Evolutionary conservation across 495 filamentous ascomycete genomes (phyloP), one percentile per base, ranked within the genome.

Genomic region (Chaetomium tenue): DNA sequence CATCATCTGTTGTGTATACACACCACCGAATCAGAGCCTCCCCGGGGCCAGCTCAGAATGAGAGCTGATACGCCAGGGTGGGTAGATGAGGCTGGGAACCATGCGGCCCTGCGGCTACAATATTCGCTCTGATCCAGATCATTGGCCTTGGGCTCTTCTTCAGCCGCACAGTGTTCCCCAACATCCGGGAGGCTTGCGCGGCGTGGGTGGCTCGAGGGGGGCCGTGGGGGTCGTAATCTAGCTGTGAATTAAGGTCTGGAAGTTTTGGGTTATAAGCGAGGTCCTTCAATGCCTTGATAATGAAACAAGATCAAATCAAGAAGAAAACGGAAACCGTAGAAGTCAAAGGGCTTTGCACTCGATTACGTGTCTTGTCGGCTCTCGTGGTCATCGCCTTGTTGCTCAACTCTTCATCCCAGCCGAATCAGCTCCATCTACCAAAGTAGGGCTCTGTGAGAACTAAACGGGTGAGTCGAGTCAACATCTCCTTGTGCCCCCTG

Each of bases 11-110:
- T 23, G 62, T 64, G 54, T 51, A 64, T 50, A 39, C 46, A 42
- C 8, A 9, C 20, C 33, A 18, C 44, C 55, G 62, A 59, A 64
- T 64, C 62, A 64, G n/a, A 58, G 26, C n/a, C 16, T 2, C n/a
- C 16, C 20, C 9, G 18, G 25, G 5, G 39, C 4, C 60, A 44
- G 2, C 18, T 16, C 28, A 0, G 22, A 13, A 44, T 53, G 13
- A 25, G 60, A 63, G 18, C 37, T 56, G 23, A 33, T 63, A 5
- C 18, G 25, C 23, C 50, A 44, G 22, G 48, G 16, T 23, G 46
- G 23, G 23, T 22, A 18, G 48, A 55, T 23, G 60, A 46, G 51
- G 51, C 39, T 53, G 37, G 25, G 25, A 52, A 5, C 20, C 39
- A 54, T 63, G 60, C 26, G 52, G n/a, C 51, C 52, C n/a, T 20